Conservation (phyloP, 2,329 filamentous ascomycete species). For the Orbilia javanica region DNA sequence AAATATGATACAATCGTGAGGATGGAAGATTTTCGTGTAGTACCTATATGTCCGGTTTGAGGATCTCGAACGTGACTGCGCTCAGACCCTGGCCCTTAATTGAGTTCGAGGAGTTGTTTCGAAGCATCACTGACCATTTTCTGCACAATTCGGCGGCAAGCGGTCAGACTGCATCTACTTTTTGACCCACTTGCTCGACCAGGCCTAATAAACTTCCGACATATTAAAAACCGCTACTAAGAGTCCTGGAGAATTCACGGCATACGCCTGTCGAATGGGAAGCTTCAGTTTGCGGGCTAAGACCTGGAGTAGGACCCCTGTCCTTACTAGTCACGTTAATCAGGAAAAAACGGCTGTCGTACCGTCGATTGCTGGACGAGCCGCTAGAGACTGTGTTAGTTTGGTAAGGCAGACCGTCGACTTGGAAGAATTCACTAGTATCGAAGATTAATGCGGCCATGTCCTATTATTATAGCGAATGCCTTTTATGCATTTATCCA, state of each 20-base stretch:
- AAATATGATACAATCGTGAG: neutral
- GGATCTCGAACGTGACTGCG: neutral
- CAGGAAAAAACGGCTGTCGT: constrained; percentile 53
- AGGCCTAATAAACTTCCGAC: constrained; percentile 29
- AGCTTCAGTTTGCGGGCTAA: neutral
- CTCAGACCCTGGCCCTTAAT: neutral
- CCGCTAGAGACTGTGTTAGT: neutral
- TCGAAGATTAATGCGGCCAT: constrained; percentile 4
- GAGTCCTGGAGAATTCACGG: constrained; percentile 9
- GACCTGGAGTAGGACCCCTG: constrained; percentile 32
- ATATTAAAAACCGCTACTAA: constrained; percentile 15
- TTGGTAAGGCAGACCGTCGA: neutral
- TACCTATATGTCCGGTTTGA: neutral
- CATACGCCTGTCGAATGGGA: constrained; percentile 20
- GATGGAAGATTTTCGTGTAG: neutral
- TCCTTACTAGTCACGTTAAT: constrained; percentile 24
- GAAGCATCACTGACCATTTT: neutral
- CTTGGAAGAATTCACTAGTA: neutral
- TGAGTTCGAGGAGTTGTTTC: neutral
- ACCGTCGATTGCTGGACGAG: constrained; percentile 13
- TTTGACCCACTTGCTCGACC: constrained; percentile 8
- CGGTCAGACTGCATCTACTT: constrained; percentile 1
- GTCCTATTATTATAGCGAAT: constrained; percentile 32
- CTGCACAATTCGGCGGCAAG: neutral
- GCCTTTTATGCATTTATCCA: constrained; percentile 57